Conservation (phyloP, 805 yeast species). For the Starmerella potacharoeniae region DNA sequence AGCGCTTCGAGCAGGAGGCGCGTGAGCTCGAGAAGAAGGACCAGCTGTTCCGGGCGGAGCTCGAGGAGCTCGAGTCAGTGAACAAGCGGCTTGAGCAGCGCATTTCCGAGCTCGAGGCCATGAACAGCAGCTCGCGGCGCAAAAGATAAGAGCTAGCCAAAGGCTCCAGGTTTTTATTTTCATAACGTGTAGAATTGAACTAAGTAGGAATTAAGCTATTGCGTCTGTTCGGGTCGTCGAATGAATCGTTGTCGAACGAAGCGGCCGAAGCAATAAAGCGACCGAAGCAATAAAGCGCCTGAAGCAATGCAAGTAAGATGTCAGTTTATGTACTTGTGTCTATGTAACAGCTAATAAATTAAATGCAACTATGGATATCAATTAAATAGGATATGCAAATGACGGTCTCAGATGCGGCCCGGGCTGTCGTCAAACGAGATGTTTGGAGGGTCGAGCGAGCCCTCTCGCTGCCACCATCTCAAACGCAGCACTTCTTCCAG, state of each 20-base stretch:
- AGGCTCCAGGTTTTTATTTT: too few relatives aligned
- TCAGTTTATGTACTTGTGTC: neutral
- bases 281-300: too few relatives aligned
- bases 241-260: too few relatives aligned
- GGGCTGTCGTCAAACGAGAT: neutral
- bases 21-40: conserved; percentile 70
- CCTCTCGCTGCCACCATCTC: conserved; percentile 7
- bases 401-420: neutral
- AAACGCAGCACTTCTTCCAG: conserved; percentile 25
- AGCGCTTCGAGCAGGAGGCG: conserved; percentile 86
- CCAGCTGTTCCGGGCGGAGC: conserved; percentile 33
- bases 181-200: too few relatives aligned
- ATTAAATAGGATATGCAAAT: neutral
- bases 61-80: conserved; percentile 41
- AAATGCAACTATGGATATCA: neutral
- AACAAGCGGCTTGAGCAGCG: conserved; percentile 35
- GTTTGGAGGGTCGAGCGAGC: neutral
- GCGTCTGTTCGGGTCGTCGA: too few relatives aligned
- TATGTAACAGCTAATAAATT: neutral
- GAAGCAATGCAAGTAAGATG: too few relatives aligned
- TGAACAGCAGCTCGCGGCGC: neutral
- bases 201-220: too few relatives aligned
- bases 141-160: neutral
- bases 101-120: conserved; percentile 9
- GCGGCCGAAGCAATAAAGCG: too few relatives aligned